Conservation (phyloP, 441 rosid species). For the Erodium chrysanthum region DNA sequence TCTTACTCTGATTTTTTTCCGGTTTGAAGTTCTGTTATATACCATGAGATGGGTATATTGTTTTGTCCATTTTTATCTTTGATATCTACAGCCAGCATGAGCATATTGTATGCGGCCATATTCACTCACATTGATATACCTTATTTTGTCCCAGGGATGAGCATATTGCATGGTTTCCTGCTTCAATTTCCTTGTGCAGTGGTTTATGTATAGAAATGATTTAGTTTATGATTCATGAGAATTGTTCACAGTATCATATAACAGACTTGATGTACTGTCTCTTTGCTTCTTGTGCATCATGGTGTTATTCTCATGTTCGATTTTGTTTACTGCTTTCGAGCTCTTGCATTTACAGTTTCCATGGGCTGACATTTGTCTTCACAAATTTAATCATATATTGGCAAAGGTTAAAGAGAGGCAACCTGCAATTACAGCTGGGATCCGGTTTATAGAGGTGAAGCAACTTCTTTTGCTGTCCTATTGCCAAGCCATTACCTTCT, state of each 20-base stretch:
- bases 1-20: slow-evolving; percentile 7
- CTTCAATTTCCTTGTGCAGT: too few relatives aligned
- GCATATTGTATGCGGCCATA: too few relatives aligned
- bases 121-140: too few relatives aligned
- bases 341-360: not conserved
- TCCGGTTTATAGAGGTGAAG: slow-evolving; percentile 59
- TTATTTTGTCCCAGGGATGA: too few relatives aligned
- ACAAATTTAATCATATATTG: slow-evolving; percentile 10
- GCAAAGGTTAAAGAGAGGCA: slow-evolving; percentile 45
- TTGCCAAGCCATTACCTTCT: slow-evolving; percentile 77
- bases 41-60: too few relatives aligned
- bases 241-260: too few relatives aligned
- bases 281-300: not conserved
- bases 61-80: too few relatives aligned
- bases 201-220: too few relatives aligned
- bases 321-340: not conserved
- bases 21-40: not conserved
- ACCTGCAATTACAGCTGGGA: slow-evolving; percentile 32
- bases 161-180: too few relatives aligned
- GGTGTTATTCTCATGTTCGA: not conserved
- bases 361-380: not conserved
- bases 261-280: not conserved
- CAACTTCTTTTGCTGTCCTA: slow-evolving; percentile 64
- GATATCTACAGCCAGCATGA: too few relatives aligned
- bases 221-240: too few relatives aligned